A percentile compares a stretch with the other conserved stretches of the same genome.
Conservation (phyloP, 371 early-diverging fungal species). For the Rhizopus sp. region DNA sequence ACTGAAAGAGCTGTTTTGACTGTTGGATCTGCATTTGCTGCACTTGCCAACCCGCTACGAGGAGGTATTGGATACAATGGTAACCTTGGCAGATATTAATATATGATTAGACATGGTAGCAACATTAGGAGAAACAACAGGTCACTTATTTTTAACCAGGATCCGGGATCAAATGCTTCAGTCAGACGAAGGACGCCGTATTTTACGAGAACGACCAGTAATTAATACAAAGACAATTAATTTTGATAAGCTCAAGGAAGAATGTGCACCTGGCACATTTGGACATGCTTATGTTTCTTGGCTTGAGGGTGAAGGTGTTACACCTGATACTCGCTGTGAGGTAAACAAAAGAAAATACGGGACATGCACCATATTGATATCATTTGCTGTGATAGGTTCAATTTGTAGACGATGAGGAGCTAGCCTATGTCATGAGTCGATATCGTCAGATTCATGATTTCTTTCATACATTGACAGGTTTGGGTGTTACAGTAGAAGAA, state of each 20-base stretch:
- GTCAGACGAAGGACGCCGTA: slow-evolving; percentile 75
- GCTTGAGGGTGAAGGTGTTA: slow-evolving; percentile 77
- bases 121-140: slow-evolving; percentile 90
- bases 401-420: slow-evolving; percentile 85
- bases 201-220: slow-evolving; percentile 79
- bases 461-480: slow-evolving; percentile 85
- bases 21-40: slow-evolving; percentile 77
- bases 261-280: slow-evolving; percentile 77
- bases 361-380: not conserved
- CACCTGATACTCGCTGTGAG: slow-evolving; percentile 83
- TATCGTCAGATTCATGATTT: slow-evolving; percentile 96
- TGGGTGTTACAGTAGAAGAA: slow-evolving; percentile 86
- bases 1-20: slow-evolving; percentile 66
- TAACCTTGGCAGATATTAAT: not conserved
- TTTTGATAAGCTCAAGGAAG: slow-evolving; percentile 59
- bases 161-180: slow-evolving; percentile 83
- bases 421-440: slow-evolving; percentile 92
- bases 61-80: slow-evolving; percentile 58
- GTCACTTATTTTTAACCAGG: slow-evolving; percentile 57
- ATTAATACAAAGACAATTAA: slow-evolving; percentile 70
- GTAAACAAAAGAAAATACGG: slow-evolving; percentile 39
- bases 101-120: slow-evolving; percentile 84
- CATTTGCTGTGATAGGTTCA: slow-evolving; percentile 54
- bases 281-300: slow-evolving; percentile 84
- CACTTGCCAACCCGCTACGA: slow-evolving; percentile 75